Conservation (phyloP, 176 grass and related monocot genomes). For the Bromus sterilis region DNA sequence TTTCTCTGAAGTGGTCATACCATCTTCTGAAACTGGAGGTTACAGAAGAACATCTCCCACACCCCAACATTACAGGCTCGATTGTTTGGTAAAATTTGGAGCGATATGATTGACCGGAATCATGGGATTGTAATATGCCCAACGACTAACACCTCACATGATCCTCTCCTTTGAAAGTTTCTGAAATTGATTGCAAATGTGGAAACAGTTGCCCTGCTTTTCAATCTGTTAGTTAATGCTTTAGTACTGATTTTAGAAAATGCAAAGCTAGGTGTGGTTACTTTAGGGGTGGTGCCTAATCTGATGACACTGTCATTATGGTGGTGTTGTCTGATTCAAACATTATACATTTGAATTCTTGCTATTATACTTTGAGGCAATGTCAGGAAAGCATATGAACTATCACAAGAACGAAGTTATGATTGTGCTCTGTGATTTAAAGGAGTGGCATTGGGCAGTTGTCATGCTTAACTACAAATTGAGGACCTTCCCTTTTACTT, state of each 20-base stretch:
- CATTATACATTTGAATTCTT: too few species aligned
- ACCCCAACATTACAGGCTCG: neutral
- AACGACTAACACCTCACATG: neutral
- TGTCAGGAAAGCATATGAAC: too few species aligned
- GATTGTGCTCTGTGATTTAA: too few species aligned
- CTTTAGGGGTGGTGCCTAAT: neutral
- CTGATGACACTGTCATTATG: neutral
- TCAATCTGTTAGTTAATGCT: neutral
- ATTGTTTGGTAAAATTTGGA: neutral
- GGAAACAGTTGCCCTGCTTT: neutral
- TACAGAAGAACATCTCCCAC: neutral
- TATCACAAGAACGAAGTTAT: neutral
- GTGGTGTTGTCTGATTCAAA: too few species aligned
- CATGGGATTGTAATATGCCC: neutral
- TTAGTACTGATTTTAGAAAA: neutral
- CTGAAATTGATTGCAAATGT: neutral
- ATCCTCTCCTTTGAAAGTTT: neutral
- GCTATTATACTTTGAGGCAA: too few species aligned
- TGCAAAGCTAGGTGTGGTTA: neutral
- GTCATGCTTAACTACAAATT: too few species aligned
- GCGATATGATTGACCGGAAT: neutral
- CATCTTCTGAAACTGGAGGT: neutral
- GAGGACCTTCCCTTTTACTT: too few species aligned
- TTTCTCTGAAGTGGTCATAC: neutral
- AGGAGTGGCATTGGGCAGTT: too few species aligned